Base-by-base conservation (phyloP, 2,329 filamentous ascomycete genomes). In the Calonectria ilicicola region DNA sequence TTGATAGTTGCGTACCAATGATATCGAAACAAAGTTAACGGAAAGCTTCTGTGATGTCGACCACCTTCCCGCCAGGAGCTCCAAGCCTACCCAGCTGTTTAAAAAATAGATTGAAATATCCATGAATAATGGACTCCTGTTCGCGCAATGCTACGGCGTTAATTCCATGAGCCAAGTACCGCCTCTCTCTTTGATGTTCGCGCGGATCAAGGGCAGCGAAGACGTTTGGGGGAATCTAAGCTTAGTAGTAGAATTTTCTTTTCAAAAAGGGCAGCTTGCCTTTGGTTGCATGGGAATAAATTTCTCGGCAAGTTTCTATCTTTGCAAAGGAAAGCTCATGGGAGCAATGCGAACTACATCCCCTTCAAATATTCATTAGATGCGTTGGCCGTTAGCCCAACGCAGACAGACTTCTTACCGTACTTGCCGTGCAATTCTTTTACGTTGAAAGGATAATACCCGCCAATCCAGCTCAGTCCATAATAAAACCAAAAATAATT, bases 251-350 rank as follows among this genome's bases (percentile, higher is more conserved):
- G 12, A 76, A 69, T 2, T 67, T 67, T 27, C 62, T 70, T 29
- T 77, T 77, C 1, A 68, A n/a, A 2, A 77, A 77, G 5, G 17
- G 27, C 2, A 2, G 17, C 1, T 49, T 74, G 0, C 70, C 68
- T n/a, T 76, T 75, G 1, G 67, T 62, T 3, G 5, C n/a, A n/a
- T 74, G 72, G 10, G 53, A 67, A 6, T 75, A 77, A 1, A 80
- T 80, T 1, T 80, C 77, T 2, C 63, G 75, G 27, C 70, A 71
- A 2, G 78, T 76, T 5, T 38, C 19, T 2, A 53, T 27, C 4
- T 75, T 72, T 0, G 35, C 67, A 5, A 75, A 79, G 38, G 71
- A 69, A 0, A 79, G 70, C 7, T 79, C 76, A 17, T 78, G 74
- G 72, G 67, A 2, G 74, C 69, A 0, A 73, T 58, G 9, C 77